Evolutionary conservation across 108 stramenopile species (phyloP).

Genomic region (Schizochytrium sp.): DNA sequence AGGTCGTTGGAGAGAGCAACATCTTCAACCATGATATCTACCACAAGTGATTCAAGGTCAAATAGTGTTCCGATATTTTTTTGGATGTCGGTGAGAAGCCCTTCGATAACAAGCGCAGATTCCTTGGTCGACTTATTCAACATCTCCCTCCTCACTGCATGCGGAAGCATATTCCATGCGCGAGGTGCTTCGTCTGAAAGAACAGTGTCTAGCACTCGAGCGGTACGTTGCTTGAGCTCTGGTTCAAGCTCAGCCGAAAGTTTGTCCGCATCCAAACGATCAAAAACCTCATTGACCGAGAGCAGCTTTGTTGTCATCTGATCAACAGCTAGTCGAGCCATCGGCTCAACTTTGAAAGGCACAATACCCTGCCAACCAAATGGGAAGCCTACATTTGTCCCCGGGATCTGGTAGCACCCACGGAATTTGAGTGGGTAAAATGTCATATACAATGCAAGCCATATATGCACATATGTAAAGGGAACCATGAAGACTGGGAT

Average conservation of each 20-base stretch:
- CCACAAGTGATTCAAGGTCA: slow-evolving; percentile 89
- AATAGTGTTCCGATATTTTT: slow-evolving; percentile 84
- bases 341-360: slow-evolving; percentile 88
- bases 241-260: slow-evolving; percentile 85
- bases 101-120: slow-evolving; percentile 69
- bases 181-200: slow-evolving; percentile 76
- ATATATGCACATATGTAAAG: slow-evolving; percentile 36
- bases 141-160: slow-evolving; percentile 7
- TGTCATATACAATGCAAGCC: slow-evolving; percentile 52
- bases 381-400: slow-evolving; percentile 68
- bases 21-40: slow-evolving; percentile 84
- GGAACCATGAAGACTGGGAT: slow-evolving; percentile 59
- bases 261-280: slow-evolving; percentile 82
- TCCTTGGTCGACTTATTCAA: not conserved
- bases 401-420: slow-evolving; percentile 50
- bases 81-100: slow-evolving; percentile 86
- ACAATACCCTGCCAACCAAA: slow-evolving; percentile 94
- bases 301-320: slow-evolving; percentile 89
- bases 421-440: slow-evolving; percentile 23
- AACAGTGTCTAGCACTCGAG: slow-evolving; percentile 83
- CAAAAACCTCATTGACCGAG: slow-evolving; percentile 86
- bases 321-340: slow-evolving; percentile 86
- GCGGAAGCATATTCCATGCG: not conserved
- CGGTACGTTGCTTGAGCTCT: slow-evolving; percentile 81
- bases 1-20: slow-evolving; percentile 87